These are phyloP conservation scores for Apium graveolens DNA, from an alignment of 129 eudicot genomes.

Conservation along the genomic window DNA sequence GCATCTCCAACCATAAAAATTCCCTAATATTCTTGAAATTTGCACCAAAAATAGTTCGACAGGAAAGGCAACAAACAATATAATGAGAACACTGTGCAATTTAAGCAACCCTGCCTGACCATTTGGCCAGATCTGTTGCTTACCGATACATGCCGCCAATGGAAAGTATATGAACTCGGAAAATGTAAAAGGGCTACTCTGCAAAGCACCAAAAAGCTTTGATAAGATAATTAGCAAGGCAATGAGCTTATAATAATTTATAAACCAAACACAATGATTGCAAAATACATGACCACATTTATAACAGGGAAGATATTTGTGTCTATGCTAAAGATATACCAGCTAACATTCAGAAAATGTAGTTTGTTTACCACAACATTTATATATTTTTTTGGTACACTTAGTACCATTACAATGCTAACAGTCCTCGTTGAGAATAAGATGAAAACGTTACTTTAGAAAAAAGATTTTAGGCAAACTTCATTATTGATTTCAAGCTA, in stretches of 20 bases:
- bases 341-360: background rate
- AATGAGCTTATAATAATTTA: background rate
- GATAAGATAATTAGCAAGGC: background rate
- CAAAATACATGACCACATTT: background rate
- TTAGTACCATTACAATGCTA: background rate
- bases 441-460: background rate
- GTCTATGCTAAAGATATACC: background rate
- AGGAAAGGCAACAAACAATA: background rate
- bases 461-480: background rate
- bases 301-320: too few relatives aligned
- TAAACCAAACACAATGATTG: background rate
- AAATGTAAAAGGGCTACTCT: background rate
- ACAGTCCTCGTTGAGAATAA: background rate
- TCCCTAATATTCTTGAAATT: background rate
- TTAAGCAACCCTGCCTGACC: background rate
- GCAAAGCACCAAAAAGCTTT: background rate
- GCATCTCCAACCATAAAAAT: background rate
- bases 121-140: slow-evolving; percentile 1
- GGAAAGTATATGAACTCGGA: background rate
- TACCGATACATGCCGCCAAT: background rate
- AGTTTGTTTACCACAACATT: background rate
- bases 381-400: background rate
- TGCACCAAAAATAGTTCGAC: background rate
- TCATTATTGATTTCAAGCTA: background rate
- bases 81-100: background rate